Evolutionary conservation across 2,329 filamentous ascomycete genomes (phyloP), one percentile per base, ranked within the genome.

Genomic region (Pseudocercospora musae): DNA sequence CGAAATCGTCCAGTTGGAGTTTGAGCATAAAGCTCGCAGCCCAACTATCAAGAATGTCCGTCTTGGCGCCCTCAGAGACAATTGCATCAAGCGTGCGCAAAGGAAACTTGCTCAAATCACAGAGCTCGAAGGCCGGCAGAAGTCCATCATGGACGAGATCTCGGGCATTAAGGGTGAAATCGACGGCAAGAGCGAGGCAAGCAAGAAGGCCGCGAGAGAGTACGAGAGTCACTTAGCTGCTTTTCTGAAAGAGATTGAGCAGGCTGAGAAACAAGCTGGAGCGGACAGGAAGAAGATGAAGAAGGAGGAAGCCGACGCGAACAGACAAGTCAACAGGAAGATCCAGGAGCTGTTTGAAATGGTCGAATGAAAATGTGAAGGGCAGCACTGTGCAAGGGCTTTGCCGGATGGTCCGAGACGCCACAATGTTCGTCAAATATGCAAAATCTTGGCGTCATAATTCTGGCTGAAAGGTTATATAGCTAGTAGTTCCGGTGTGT

Each of bases 11-110:
- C 27, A 25, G 15, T 21, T 60, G 23, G 53, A 52, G 9, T 58
- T 58, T 52, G 46, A 54, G 25, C 46, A 44, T 15, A 27, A 44
- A 15, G 44, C 62, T 20, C 44, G 55, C 18, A 52, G 40, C 18
- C 54, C 33, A 8, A 27, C 49, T 50, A 31, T 50, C 23, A 49
- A 62, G 18, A 42, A 23, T 27, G 40, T 52, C 2, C 44, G 59
- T n/a, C 59, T 74, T 29, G 68, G 65, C 33, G 64, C 65, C 10
- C 67, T 69, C 37, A 58, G 67, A 31, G 48, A 62, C n/a, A 60
- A 60, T 3, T 66, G 69, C 37, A 44, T 57, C 11, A 58, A 63
- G 33, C 61, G 65, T 25, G 48, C 25, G 48, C 48, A 58, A 9
- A 50, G 56, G 8, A 66, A 68, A 25, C 48, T 54, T 10, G 61